These are phyloP conservation scores for Lachancea meyersii DNA, from an alignment of 805 yeast species.

Conservation along the genomic window DNA sequence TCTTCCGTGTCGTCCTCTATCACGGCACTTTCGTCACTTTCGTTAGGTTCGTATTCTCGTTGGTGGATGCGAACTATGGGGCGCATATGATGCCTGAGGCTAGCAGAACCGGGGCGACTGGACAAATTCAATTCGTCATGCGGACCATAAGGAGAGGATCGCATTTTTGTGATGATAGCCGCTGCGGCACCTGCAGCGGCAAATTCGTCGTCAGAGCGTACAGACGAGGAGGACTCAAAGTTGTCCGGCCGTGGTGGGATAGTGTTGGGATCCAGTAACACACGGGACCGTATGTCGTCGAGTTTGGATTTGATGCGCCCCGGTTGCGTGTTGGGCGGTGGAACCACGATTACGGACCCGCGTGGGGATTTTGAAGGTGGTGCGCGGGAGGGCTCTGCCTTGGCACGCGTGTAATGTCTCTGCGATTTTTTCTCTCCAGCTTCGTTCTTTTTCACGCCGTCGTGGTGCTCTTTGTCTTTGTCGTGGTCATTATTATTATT, in stretches of 20 bases:
- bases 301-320: conserved; percentile 29
- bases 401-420: too few species aligned
- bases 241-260: conserved; percentile 6
- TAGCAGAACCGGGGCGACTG: conserved; percentile 28
- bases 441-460: too few species aligned
- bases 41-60: conserved; percentile 15
- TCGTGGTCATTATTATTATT: neutral
- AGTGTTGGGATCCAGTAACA: conserved; percentile 23
- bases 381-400: too few species aligned
- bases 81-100: conserved; percentile 17
- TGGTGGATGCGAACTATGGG: conserved; percentile 27
- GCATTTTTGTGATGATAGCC: conserved; percentile 30
- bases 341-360: conserved; percentile 2
- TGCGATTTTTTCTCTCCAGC: too few species aligned
- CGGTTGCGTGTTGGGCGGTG: conserved; percentile 26
- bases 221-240: conserved; percentile 4
- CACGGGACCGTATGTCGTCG: conserved; percentile 27
- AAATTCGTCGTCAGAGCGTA: conserved; percentile 18
- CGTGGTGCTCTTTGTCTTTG: neutral
- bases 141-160: conserved; percentile 30
- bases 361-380: too few species aligned
- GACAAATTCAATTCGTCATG: conserved; percentile 12
- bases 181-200: conserved; percentile 25
- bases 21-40: conserved; percentile 18
- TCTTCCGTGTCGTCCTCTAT: conserved; percentile 19